These are phyloP conservation scores for Rhodotorula sp. DNA, from an alignment of 1,284 basidiomycete genomes.

Conservation along the genomic window DNA sequence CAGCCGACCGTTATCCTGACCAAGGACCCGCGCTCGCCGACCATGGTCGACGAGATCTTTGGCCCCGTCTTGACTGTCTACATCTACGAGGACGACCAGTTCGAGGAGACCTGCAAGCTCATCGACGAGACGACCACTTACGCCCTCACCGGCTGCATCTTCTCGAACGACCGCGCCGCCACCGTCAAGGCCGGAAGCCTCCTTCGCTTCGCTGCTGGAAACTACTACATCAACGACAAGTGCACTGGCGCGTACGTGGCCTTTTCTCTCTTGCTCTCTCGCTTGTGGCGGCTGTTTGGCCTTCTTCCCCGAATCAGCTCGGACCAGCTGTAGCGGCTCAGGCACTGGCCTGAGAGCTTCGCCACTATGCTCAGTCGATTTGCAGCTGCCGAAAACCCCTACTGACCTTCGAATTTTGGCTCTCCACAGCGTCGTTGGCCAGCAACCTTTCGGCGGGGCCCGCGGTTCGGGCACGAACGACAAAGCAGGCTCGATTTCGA, in stretches of 20 bases:
- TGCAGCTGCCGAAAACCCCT: not conserved
- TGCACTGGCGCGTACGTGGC: conserved; percentile 94
- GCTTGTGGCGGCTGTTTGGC: too few species aligned
- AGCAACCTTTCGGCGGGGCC: conserved; percentile 4
- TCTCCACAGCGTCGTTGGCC: not conserved
- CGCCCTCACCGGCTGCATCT: conserved; percentile 82
- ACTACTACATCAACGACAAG: conserved; percentile 68
- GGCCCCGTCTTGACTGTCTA: conserved; percentile 93
- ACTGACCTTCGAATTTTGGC: not conserved
- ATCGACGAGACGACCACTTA: conserved; percentile 86
- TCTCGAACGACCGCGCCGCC: conserved; percentile 72
- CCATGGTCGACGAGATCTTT: conserved; percentile 94
- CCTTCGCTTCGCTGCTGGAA: conserved; percentile 73
- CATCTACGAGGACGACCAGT: conserved; percentile 79
- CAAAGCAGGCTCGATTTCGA: conserved; percentile 67
- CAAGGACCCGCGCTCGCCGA: conserved; percentile 84
- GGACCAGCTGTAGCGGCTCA: too few species aligned
- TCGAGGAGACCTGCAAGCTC: conserved; percentile 77
- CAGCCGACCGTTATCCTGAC: conserved; percentile 93
- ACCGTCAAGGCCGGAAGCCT: conserved; percentile 68
- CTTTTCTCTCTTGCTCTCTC: not conserved
- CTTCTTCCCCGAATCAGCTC: too few species aligned
- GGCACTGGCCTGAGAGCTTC: not conserved
- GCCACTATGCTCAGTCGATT: not conserved
- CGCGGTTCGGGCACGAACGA: conserved; percentile 87